Evolutionary conservation across 2,329 filamentous ascomycete species (phyloP).

Genomic region (Ascochyta clinopodiicola): DNA sequence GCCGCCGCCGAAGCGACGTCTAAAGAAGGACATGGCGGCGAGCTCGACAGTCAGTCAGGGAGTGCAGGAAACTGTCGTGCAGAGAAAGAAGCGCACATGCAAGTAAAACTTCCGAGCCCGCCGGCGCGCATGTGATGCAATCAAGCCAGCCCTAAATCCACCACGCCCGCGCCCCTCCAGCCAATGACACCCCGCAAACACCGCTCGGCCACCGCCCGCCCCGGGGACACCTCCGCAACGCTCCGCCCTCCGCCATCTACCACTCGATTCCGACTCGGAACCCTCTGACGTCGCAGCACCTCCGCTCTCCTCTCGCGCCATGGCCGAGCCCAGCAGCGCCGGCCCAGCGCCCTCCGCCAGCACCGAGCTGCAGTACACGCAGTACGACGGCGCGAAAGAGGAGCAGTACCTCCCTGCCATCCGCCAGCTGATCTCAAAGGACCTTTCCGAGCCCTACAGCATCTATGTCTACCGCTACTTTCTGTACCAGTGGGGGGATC

Average conservation of each 20-base stretch:
- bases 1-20: slow-evolving; percentile 45
- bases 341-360: background rate
- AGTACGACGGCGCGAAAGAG: slow-evolving; percentile 66
- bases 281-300: background rate
- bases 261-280: slow-evolving; percentile 11
- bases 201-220: slow-evolving; percentile 4
- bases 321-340: slow-evolving; percentile 8
- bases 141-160: background rate
- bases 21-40: slow-evolving; percentile 45
- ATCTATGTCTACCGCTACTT: slow-evolving; percentile 99
- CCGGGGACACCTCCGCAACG: slow-evolving; percentile 1
- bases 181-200: slow-evolving; percentile 1
- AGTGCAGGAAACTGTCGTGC: too few relatives aligned
- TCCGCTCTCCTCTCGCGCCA: slow-evolving; percentile 1
- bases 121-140: slow-evolving; percentile 9
- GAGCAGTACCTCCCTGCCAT: slow-evolving; percentile 80
- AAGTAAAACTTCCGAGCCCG: slow-evolving; percentile 4
- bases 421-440: slow-evolving; percentile 90
- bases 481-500: slow-evolving; percentile 93
- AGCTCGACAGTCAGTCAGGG: background rate
- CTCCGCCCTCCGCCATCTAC: background rate
- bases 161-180: background rate
- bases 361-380: slow-evolving; percentile 59
- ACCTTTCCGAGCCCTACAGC: slow-evolving; percentile 96
- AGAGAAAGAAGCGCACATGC: background rate